Conservation (phyloP, 768 basidiomycete species). For the Mycena pura region DNA sequence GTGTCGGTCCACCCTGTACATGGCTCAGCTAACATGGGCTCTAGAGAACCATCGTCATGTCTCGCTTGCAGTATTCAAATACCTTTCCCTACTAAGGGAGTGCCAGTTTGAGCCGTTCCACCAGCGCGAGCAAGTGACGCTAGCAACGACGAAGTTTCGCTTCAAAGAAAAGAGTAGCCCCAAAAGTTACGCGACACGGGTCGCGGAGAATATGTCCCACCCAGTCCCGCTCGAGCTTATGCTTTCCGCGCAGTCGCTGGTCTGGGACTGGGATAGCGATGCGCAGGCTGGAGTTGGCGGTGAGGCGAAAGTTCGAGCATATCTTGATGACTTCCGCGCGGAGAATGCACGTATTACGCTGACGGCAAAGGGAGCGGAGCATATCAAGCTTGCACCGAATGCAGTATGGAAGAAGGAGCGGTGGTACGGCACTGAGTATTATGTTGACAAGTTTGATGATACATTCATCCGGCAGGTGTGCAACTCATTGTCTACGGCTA, state of each 20-base stretch:
- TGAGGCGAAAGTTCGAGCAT: constrained; percentile 61
- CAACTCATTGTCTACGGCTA: not conserved
- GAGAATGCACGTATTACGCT: constrained; percentile 72
- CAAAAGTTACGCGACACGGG: constrained; percentile 77
- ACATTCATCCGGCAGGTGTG: constrained; percentile 64
- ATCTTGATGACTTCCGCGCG: constrained; percentile 66
- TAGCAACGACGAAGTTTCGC: constrained; percentile 79
- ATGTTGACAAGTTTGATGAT: constrained; percentile 71
- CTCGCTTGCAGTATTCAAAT: constrained; percentile 77
- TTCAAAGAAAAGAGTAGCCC: constrained; percentile 87
- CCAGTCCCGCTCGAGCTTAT: constrained; percentile 83
- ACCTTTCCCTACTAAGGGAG: constrained; percentile 70
- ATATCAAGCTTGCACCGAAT: constrained; percentile 52
- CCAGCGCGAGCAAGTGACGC: constrained; percentile 75
- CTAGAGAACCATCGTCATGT: constrained; percentile 80
- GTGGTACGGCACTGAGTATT: constrained; percentile 92
- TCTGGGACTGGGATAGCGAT: constrained; percentile 74
- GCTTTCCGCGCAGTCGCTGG: constrained; percentile 72
- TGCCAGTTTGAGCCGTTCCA: constrained; percentile 68
- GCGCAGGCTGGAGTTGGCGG: constrained; percentile 43
- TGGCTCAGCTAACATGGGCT: constrained; percentile 8
- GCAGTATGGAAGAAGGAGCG: constrained; percentile 76
- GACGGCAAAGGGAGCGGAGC: constrained; percentile 77
- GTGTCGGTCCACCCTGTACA: constrained; percentile 34
- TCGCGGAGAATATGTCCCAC: constrained; percentile 78